phyloP scores from a whole-genome alignment of 768 basidiomycete genomes.

The Termitomyces sp. region DNA sequence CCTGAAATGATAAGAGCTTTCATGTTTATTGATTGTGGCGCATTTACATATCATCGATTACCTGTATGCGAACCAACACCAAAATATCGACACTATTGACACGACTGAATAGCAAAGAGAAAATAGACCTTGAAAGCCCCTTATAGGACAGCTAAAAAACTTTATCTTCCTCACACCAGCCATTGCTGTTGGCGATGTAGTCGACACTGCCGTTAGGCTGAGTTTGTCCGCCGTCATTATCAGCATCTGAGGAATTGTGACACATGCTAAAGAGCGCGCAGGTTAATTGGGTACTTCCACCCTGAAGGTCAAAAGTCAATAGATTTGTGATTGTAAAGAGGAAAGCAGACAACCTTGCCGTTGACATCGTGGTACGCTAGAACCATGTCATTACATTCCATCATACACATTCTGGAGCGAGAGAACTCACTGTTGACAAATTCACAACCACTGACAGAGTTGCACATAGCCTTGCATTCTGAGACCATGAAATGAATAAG shows the following conservation, averaged over 20 bases:
- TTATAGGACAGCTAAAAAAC: background rate
- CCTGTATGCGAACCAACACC: background rate
- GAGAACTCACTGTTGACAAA: constrained; percentile 36
- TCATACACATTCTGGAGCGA: background rate
- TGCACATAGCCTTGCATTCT: constrained; percentile 44
- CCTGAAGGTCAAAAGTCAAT: constrained; percentile 14
- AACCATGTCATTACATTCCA: background rate
- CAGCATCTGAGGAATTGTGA: constrained; percentile 29
- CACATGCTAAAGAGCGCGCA: constrained; percentile 36
- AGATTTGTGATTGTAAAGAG: constrained; percentile 1
- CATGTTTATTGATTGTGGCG: too few relatives aligned
- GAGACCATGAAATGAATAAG: background rate
- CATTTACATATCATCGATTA: too few relatives aligned
- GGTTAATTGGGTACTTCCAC: constrained; percentile 36
- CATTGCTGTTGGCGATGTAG: constrained; percentile 35
- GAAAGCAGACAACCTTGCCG: constrained; percentile 26
- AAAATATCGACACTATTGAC: background rate
- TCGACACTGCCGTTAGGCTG: constrained; percentile 36
- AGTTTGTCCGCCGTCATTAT: constrained; percentile 36
- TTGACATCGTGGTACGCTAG: constrained; percentile 41
- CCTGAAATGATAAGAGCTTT: too few relatives aligned
- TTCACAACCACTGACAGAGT: constrained; percentile 30
- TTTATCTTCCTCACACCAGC: constrained; percentile 30
- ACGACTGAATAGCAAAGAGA: background rate
- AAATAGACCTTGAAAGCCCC: too few relatives aligned